Evolutionary conservation across 1,139 yeast species (phyloP), one percentile per base, ranked within the genome.

Genomic region (Hansenula anomala): DNA sequence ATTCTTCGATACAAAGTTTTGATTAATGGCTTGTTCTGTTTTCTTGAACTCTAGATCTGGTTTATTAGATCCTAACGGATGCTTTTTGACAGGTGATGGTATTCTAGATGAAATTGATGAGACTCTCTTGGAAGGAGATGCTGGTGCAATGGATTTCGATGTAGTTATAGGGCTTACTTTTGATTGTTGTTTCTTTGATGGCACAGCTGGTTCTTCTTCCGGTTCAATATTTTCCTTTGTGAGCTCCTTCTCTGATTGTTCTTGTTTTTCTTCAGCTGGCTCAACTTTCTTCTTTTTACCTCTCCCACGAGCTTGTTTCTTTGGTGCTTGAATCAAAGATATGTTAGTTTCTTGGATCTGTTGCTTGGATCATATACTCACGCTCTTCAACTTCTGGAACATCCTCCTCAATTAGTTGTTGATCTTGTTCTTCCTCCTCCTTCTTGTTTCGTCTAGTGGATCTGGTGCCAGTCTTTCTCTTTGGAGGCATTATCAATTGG

Each of bases 401-500:
- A 6, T 40, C 41, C 9, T 11, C 37, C 8, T 26, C 39, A 3
- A 28, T 24, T n/a, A n/a, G n/a, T n/a, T n/a, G n/a, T n/a, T 15
- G 36, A 16, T 30, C 38, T 33, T 34, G 11, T 9, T 19, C 7
- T 20, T 37, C 33, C 20, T 20, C 26, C 24, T 27, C 31, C 32
- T 28, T 23, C 26, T 33, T 13, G 30, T 31, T 17, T 34, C 34
- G 44, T 25, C 40, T 40, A 2, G 51, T 29, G 4, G 52, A 39
- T 25, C 51, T 49, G 1, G 52, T 43, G n/a, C 49, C 42, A n/a
- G 51, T 37, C 38, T 51, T 52, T 39, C 45, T 49, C 44, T 41
- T 49, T 25, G 57, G 57, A 3, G 57, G 52, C 57, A 52, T 51
- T 20, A 23, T 8, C 7, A 3, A 12, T 18, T 4, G 6, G n/a